phyloP scores from a whole-genome alignment of 805 yeast genomes.

The Candida loeiensis region DNA sequence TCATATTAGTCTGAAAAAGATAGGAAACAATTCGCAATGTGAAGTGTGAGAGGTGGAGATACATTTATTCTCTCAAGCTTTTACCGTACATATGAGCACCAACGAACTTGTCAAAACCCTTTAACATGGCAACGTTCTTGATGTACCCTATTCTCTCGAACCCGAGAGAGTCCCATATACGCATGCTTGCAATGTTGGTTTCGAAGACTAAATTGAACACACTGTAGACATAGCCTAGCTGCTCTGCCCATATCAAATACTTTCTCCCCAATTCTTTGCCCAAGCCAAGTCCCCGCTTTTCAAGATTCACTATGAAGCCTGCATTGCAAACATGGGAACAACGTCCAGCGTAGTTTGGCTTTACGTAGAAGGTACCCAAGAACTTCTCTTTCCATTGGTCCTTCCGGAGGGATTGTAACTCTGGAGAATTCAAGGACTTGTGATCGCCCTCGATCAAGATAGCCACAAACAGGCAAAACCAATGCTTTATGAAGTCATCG shows the following conservation, averaged over 20 bases:
- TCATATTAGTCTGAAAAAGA: background rate
- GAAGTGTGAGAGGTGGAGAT: no score
- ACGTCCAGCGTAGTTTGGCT: conserved; percentile 83
- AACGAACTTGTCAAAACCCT: conserved; percentile 58
- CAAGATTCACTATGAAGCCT: conserved; percentile 69
- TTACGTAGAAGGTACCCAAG: conserved; percentile 75
- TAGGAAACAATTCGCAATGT: background rate
- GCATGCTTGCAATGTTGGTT: conserved; percentile 69
- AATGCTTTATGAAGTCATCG: conserved; percentile 57
- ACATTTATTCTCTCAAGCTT: conserved; percentile 35
- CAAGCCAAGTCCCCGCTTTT: conserved; percentile 60
- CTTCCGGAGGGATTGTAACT: conserved; percentile 32
- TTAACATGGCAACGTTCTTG: conserved; percentile 68
- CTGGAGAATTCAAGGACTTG: conserved; percentile 11
- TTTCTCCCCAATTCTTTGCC: conserved; percentile 68
- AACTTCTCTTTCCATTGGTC: conserved; percentile 46
- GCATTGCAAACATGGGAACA: conserved; percentile 87
- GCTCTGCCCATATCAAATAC: conserved; percentile 71
- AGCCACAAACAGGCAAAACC: conserved; percentile 67
- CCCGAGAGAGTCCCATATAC: conserved; percentile 81
- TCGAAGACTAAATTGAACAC: conserved; percentile 87
- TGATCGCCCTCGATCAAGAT: conserved; percentile 48
- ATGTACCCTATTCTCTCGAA: conserved; percentile 76
- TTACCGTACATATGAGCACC: conserved; percentile 81
- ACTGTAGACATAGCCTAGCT: conserved; percentile 74